Evolutionary conservation across 352 stramenopile genomes (phyloP).

Genomic region (Phytophthora capsici): DNA sequence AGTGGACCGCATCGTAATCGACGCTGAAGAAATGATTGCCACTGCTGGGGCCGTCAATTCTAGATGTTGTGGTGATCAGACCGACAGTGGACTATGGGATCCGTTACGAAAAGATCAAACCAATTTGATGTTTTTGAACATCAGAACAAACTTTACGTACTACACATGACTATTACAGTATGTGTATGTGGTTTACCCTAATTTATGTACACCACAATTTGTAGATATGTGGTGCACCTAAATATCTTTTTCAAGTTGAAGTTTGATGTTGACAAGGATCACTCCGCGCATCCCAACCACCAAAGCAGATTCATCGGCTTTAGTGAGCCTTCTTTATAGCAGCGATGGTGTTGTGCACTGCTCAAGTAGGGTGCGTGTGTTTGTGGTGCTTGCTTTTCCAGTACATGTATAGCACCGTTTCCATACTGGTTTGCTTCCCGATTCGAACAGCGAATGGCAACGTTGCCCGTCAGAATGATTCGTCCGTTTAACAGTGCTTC

Average conservation of each 20-base stretch:
- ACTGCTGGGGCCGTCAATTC: not conserved
- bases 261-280: slow-evolving; percentile 44
- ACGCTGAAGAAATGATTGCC: slow-evolving; percentile 22
- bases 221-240: slow-evolving; percentile 23
- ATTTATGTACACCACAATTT: no score
- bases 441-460: slow-evolving; percentile 12
- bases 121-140: not conserved
- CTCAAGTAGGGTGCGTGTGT: no score
- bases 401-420: not conserved
- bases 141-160: not conserved
- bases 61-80: no score
- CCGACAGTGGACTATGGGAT: slow-evolving; percentile 7
- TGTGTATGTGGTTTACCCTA: not conserved
- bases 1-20: slow-evolving; percentile 10
- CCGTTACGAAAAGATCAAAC: not conserved
- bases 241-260: slow-evolving; percentile 28
- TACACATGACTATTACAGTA: no score
- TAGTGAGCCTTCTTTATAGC: slow-evolving; percentile 11
- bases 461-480: slow-evolving; percentile 11
- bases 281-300: slow-evolving; percentile 22
- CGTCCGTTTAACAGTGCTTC: slow-evolving; percentile 14
- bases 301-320: slow-evolving; percentile 6
- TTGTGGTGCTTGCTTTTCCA: not conserved
- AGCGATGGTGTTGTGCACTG: no score
- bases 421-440: not conserved